Conservation (phyloP, 2,329 filamentous ascomycete species). For the Colletotrichum zoysiae region DNA sequence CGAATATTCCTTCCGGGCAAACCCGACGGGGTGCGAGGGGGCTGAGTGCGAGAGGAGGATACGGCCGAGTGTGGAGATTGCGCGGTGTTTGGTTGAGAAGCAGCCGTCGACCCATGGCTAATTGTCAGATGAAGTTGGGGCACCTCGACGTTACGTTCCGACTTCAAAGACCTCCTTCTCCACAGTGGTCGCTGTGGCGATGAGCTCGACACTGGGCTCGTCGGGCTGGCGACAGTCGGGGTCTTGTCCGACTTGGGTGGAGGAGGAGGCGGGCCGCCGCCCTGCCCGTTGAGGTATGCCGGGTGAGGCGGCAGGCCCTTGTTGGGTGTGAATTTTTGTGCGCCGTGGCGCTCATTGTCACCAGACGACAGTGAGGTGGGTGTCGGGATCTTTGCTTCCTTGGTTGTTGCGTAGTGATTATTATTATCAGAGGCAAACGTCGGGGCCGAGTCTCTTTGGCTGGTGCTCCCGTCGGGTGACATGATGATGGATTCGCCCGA, state of each 20-base stretch:
- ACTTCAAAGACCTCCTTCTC: conserved; percentile 65
- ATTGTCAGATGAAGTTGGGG: conserved; percentile 61
- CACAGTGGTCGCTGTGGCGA: conserved; percentile 56
- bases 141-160: conserved; percentile 60
- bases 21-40: conserved; percentile 37
- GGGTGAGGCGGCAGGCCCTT: conserved; percentile 40
- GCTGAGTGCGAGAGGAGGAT: conserved; percentile 16
- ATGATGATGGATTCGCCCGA: conserved; percentile 59
- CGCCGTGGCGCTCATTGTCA: conserved; percentile 30
- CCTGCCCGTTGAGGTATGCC: conserved; percentile 14
- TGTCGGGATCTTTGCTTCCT: conserved; percentile 22
- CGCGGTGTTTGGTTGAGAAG: conserved; percentile 44
- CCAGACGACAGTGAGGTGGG: conserved; percentile 22
- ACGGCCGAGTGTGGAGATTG: conserved; percentile 31
- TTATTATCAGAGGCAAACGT: conserved; percentile 27
- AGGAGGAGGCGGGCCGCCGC: conserved; percentile 4
- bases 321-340: conserved; percentile 33
- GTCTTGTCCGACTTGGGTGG: conserved; percentile 21
- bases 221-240: conserved; percentile 37
- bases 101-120: conserved; percentile 65
- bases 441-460: conserved; percentile 45
- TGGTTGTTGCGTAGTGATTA: conserved; percentile 32
- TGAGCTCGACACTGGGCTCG: conserved; percentile 44
- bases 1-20: conserved; percentile 49
- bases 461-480: conserved; percentile 56